Conservation (phyloP, 352 stramenopile species). For the Elongisporangium anandrum region DNA sequence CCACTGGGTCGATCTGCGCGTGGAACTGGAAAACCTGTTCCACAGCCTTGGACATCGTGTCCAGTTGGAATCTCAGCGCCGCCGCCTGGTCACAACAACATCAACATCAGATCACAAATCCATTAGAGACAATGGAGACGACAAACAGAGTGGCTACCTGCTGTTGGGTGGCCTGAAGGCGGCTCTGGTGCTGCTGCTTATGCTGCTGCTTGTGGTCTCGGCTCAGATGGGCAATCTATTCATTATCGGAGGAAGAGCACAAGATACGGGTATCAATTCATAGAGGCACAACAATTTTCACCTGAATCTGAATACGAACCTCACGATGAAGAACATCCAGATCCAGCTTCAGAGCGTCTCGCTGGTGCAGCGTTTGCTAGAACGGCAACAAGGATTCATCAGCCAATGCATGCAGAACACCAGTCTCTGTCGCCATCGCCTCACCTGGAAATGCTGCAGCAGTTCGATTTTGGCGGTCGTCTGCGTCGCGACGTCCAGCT, state of each 20-base stretch:
- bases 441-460: conserved; percentile 27
- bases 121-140: not conserved
- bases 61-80: conserved; percentile 21
- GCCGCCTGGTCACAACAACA: conserved; percentile 18
- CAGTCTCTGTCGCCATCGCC: not conserved
- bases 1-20: conserved; percentile 28
- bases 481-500: conserved; percentile 19
- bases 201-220: not conserved
- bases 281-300: not conserved
- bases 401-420: not conserved
- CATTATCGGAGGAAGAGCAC: not conserved
- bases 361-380: conserved; percentile 4
- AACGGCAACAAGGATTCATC: not conserved
- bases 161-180: not conserved
- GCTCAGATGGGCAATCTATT: not conserved
- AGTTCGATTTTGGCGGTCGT: conserved; percentile 28
- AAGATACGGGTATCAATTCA: not conserved
- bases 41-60: conserved; percentile 25
- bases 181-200: not conserved
- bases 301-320: conserved; percentile 9
- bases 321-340: conserved; percentile 22
- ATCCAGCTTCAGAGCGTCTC: conserved; percentile 25
- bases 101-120: not conserved
- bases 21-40: conserved; percentile 55
- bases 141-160: not conserved